Percentiles rank a stretch among this genome's conserved stretches.
Evolutionary conservation across 2,329 filamentous ascomycete species (phyloP).

Genomic region (Cladophialophora yegresii): DNA sequence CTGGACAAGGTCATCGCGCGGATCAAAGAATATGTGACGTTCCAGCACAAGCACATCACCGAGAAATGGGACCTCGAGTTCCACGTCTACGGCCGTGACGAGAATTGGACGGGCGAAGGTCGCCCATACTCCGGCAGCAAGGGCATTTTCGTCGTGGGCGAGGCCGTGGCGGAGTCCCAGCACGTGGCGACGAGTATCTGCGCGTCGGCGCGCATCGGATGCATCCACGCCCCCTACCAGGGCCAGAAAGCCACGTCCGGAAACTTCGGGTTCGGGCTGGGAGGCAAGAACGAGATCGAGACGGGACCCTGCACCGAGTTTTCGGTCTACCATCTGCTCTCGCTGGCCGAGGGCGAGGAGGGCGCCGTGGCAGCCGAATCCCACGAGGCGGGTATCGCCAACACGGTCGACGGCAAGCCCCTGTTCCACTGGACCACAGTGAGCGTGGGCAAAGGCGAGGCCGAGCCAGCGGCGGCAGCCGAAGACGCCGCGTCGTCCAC

Average conservation of each 20-base stretch:
- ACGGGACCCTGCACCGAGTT: constrained; percentile 49
- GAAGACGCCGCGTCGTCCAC: not conserved
- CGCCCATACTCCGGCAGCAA: constrained; percentile 31
- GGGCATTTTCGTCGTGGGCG: constrained; percentile 53
- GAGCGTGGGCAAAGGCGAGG: not conserved
- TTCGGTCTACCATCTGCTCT: constrained; percentile 54
- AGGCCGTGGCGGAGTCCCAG: constrained; percentile 52
- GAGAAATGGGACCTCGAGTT: constrained; percentile 47
- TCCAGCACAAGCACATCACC: constrained; percentile 24
- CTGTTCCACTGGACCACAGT: constrained; percentile 11
- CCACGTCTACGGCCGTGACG: constrained; percentile 51
- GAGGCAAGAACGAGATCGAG: constrained; percentile 44
- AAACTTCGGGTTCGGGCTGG: constrained; percentile 48
- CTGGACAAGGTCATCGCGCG: constrained; percentile 43
- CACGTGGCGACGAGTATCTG: constrained; percentile 49
- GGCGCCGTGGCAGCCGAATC: not conserved
- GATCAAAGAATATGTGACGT: constrained; percentile 39
- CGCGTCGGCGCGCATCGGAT: constrained; percentile 46
- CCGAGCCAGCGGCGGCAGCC: not conserved
- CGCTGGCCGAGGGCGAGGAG: constrained; percentile 39
- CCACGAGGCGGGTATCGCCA: not conserved
- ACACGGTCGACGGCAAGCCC: constrained; percentile 8
- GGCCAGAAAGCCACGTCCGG: constrained; percentile 56
- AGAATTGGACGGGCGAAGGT: constrained; percentile 40
- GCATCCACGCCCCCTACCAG: constrained; percentile 52